Conservation (phyloP, 1,284 basidiomycete genomes). For the Athelia psychrophila region DNA sequence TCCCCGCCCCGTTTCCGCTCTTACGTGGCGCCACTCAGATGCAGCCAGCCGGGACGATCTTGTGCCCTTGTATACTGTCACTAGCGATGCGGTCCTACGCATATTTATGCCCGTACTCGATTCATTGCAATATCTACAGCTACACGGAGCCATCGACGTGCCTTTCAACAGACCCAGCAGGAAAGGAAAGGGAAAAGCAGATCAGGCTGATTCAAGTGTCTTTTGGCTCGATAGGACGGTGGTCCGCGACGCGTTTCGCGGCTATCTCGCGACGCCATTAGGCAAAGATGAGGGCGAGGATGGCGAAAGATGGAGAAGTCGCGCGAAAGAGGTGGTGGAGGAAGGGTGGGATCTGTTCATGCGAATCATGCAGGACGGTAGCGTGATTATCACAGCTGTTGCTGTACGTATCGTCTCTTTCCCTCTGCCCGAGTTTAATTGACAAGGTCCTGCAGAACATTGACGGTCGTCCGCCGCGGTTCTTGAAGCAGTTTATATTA, state of each 20-base stretch:
- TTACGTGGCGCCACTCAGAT: slow-evolving; percentile 68
- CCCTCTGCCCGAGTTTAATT: slow-evolving; percentile 1
- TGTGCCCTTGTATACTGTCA: slow-evolving; percentile 69
- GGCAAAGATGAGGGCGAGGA: slow-evolving; percentile 25
- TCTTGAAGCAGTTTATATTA: slow-evolving; percentile 74
- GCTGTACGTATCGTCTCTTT: slow-evolving; percentile 47
- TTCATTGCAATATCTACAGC: slow-evolving; percentile 79
- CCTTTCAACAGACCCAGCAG: slow-evolving; percentile 34
- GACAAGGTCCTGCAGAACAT: slow-evolving; percentile 59
- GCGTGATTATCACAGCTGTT: slow-evolving; percentile 68
- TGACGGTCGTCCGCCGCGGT: slow-evolving; percentile 84
- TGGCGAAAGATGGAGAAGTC: slow-evolving; percentile 43
- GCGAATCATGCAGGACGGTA: slow-evolving; percentile 70
- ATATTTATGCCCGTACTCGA: slow-evolving; percentile 89
- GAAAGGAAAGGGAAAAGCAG: neutral
- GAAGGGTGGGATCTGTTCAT: slow-evolving; percentile 81
- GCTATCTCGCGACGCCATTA: slow-evolving; percentile 23
- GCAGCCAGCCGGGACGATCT: slow-evolving; percentile 72
- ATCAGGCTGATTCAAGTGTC: slow-evolving; percentile 39
- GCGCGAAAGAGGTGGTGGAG: slow-evolving; percentile 56
- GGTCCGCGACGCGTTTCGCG: slow-evolving; percentile 46
- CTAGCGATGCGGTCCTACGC: slow-evolving; percentile 71
- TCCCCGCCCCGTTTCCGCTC: slow-evolving; percentile 58
- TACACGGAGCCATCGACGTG: slow-evolving; percentile 73
- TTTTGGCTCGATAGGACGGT: slow-evolving; percentile 65